Evolutionary conservation across 768 basidiomycete genomes (phyloP).

Genomic region (Boletus tylopilopsis): DNA sequence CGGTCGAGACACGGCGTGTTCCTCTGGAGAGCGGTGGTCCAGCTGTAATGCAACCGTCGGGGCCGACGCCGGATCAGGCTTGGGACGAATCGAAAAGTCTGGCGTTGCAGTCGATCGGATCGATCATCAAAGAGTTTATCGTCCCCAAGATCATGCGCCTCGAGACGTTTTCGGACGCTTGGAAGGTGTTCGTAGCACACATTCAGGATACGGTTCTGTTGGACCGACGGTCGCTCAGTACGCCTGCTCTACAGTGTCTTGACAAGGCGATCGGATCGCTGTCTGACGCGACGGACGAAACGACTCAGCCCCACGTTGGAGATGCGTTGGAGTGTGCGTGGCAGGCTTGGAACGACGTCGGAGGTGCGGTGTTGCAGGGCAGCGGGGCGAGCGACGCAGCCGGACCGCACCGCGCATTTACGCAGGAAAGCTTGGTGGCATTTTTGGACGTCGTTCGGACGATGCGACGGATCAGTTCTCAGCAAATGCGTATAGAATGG

Average conservation of each 20-base stretch:
- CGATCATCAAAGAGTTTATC: conserved; percentile 80
- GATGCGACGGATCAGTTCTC: conserved; percentile 48
- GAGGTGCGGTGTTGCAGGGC: conserved; percentile 43
- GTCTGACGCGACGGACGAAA: conserved; percentile 29
- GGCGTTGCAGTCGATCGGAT: conserved; percentile 78
- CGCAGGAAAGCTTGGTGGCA: conserved; percentile 81
- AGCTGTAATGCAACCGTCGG: neutral
- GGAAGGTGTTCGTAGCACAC: conserved; percentile 70
- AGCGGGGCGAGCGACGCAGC: conserved; percentile 6
- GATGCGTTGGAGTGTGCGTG: conserved; percentile 64
- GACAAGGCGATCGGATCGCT: conserved; percentile 74
- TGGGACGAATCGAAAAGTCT: conserved; percentile 91
- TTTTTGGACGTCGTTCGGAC: conserved; percentile 70
- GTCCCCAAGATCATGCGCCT: conserved; percentile 69
- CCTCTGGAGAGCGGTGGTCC: conserved; percentile 14
- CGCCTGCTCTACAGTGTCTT: conserved; percentile 81
- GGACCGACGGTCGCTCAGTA: conserved; percentile 67
- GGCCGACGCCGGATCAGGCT: conserved; percentile 36
- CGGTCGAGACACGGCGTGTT: conserved; percentile 46
- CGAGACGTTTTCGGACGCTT: conserved; percentile 64
- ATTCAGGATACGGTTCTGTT: conserved; percentile 67
- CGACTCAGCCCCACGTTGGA: conserved; percentile 36
- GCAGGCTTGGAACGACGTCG: conserved; percentile 65
- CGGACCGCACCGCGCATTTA: conserved; percentile 12
- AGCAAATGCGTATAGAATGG: conserved; percentile 57